Conservation (phyloP, 2,329 filamentous ascomycete species). For the Lasiodiplodia sp. region DNA sequence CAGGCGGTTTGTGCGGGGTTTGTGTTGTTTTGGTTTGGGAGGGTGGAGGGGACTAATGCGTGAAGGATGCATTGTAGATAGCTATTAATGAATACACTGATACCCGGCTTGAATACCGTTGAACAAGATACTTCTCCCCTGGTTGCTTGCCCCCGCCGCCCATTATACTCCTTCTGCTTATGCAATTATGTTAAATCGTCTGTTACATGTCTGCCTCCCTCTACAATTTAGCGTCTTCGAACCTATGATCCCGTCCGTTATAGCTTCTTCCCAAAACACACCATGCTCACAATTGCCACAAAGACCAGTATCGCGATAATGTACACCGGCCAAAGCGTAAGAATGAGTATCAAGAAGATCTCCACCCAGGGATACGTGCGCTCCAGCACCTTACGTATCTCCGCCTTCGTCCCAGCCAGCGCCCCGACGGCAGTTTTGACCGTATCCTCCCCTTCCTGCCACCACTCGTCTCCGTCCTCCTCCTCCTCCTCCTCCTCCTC, state of each 20-base stretch:
- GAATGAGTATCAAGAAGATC: background rate
- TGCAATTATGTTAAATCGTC: no score
- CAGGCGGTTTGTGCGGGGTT: slow-evolving; percentile 11
- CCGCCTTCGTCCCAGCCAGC: background rate
- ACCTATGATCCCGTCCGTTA: background rate
- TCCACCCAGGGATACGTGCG: background rate
- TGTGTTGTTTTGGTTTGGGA: slow-evolving; percentile 17
- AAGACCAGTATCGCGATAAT: background rate
- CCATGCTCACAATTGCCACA: background rate
- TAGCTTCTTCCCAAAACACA: background rate
- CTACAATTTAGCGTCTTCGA: no score
- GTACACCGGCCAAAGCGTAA: background rate
- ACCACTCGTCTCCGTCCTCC: background rate
- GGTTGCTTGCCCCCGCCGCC: background rate
- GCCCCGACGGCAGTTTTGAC: background rate
- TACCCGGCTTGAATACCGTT: background rate
- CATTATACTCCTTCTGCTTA: background rate
- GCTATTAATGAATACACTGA: background rate
- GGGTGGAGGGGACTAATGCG: background rate
- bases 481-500: background rate
- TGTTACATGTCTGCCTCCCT: background rate
- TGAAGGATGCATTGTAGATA: background rate
- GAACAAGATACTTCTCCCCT: no score
- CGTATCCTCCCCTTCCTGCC: background rate
- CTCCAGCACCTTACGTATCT: background rate